These are phyloP conservation scores for Handroanthus guayacan DNA, from an alignment of 257 asterid genomes.

Conservation along the genomic window DNA sequence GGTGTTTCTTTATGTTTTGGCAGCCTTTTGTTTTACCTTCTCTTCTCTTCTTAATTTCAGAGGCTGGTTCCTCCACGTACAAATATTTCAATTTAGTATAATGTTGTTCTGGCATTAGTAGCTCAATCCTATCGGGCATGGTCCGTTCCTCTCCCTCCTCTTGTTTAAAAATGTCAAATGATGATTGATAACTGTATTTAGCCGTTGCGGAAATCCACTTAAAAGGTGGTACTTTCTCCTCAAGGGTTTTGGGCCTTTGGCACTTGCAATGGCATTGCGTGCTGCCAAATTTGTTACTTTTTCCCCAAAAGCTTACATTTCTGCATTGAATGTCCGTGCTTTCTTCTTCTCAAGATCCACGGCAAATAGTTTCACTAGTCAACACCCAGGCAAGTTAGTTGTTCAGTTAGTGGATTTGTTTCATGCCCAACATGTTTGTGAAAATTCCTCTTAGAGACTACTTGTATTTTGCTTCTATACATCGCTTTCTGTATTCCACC, in stretches of 20 bases:
- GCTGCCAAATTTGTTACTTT: conserved; percentile 38
- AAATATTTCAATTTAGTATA: no score
- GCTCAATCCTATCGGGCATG: no score
- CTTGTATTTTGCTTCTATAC: neutral
- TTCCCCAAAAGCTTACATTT: conserved; percentile 35
- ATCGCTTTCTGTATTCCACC: neutral
- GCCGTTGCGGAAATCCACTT: neutral
- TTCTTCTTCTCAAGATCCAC: conserved; percentile 29
- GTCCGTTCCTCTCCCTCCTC: no score
- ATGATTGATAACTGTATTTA: neutral
- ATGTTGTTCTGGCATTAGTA: no score
- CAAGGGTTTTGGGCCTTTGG: conserved; percentile 18
- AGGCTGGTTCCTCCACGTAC: no score
- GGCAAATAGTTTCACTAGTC: conserved; percentile 39
- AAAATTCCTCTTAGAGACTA: conserved; percentile 46
- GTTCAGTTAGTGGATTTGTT: neutral
- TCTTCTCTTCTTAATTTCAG: no score
- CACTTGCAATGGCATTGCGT: conserved; percentile 46
- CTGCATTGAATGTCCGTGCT: conserved; percentile 22
- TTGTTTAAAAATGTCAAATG: no score
- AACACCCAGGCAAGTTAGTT: conserved; percentile 40
- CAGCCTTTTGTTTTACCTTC: no score
- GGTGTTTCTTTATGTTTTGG: no score
- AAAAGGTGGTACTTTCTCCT: neutral
- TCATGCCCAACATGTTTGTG: conserved; percentile 51